These are phyloP conservation scores for Parsonsia alboflavescens DNA, from an alignment of 257 asterid species.

Conservation along the genomic window DNA sequence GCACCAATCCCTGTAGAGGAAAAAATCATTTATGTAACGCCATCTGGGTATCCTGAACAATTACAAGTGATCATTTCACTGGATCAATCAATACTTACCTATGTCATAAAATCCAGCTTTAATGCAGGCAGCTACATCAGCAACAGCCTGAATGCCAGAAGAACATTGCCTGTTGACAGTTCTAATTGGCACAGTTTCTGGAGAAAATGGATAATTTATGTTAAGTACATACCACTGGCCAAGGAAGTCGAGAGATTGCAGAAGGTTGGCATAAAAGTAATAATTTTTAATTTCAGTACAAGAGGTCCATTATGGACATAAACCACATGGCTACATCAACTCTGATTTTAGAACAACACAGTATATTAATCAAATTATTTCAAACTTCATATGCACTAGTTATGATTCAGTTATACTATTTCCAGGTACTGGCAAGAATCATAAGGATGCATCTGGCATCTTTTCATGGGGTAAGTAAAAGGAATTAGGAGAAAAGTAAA, in stretches of 20 bases:
- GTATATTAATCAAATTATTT: background rate
- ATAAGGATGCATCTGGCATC: background rate
- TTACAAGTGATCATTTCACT: background rate
- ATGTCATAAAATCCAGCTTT: constrained; percentile 86
- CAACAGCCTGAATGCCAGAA: constrained; percentile 95
- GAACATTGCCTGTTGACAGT: constrained; percentile 93
- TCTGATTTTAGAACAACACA: background rate
- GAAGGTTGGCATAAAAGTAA: background rate
- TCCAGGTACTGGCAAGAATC: background rate
- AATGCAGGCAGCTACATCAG: constrained; percentile 90
- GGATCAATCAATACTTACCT: constrained; percentile 34
- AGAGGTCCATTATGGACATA: background rate
- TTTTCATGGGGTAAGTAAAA: background rate
- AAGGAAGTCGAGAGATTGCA: background rate
- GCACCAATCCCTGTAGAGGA: constrained; percentile 71
- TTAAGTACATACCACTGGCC: background rate
- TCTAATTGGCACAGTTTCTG: constrained; percentile 79
- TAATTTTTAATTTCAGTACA: background rate
- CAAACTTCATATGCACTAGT: background rate
- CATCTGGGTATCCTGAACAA: background rate
- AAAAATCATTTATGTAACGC: background rate
- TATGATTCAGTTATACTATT: background rate
- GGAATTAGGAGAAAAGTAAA: background rate
- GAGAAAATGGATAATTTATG: constrained; percentile 15
- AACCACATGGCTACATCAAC: background rate